A percentile compares a stretch with the other conserved stretches of the same genome.
Conservation (phyloP, 305 asterid species). For the Fraxinus velutina region DNA sequence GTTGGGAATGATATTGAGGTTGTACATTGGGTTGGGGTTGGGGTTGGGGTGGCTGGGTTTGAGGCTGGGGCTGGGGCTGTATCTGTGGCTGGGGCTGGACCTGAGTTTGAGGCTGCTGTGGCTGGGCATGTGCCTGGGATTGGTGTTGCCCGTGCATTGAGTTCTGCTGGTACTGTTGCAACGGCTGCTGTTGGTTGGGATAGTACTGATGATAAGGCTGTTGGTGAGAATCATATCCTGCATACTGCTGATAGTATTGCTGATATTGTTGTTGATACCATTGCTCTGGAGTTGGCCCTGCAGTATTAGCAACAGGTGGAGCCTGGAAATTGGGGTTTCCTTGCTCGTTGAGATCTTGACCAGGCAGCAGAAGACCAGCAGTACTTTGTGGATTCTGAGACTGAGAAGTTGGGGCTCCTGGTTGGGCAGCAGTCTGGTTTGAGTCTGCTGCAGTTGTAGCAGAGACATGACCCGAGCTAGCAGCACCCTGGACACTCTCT, state of each 20-base stretch:
- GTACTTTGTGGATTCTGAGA: constrained; percentile 46
- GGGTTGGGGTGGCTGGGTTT: constrained; percentile 36
- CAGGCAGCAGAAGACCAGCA: constrained; percentile 44
- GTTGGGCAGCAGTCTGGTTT: constrained; percentile 40
- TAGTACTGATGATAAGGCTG: constrained; percentile 64
- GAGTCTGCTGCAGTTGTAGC: constrained; percentile 38
- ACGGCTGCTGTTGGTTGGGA: constrained; percentile 54
- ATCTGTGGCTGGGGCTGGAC: constrained; percentile 12
- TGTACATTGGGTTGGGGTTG: constrained; percentile 29
- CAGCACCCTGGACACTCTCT: constrained; percentile 31
- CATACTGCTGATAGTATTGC: constrained; percentile 80
- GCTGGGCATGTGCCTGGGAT: constrained; percentile 38
- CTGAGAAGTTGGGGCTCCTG: constrained; percentile 49
- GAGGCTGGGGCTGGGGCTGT: constrained; percentile 32
- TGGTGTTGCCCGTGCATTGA: constrained; percentile 42
- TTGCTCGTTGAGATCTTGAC: constrained; percentile 46
- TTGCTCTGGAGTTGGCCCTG: constrained; percentile 61
- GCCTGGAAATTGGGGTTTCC: constrained; percentile 46
- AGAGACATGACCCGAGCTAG: constrained; percentile 41
- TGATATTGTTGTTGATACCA: constrained; percentile 86
- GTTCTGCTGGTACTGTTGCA: constrained; percentile 60
- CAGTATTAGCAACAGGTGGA: constrained; percentile 37
- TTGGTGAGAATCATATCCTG: constrained; percentile 68
- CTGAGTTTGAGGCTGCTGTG: constrained; percentile 34
- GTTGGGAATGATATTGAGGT: constrained; percentile 31